Conservation (phyloP, 495 filamentous ascomycete genomes). For the Penicillium desertorum region DNA sequence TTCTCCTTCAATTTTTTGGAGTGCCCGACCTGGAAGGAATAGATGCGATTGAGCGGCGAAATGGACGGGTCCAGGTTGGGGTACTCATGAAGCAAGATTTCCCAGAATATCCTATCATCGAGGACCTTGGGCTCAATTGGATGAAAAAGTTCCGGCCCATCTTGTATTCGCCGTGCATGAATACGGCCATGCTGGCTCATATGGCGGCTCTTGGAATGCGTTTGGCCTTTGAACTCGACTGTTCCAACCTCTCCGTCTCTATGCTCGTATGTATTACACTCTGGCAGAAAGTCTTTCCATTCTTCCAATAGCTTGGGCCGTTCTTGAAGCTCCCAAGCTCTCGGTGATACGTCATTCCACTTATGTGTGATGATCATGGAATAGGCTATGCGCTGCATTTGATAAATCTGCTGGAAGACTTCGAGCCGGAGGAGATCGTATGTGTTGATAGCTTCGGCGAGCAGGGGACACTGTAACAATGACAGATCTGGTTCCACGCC, state of each 20-base stretch:
- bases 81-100: slow-evolving; percentile 5
- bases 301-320: slow-evolving; percentile 48
- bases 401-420: slow-evolving; percentile 34
- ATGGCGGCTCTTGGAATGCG: slow-evolving; percentile 4
- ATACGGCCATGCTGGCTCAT: background rate
- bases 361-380: slow-evolving; percentile 1
- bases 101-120: slow-evolving; percentile 16
- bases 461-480: slow-evolving; percentile 26
- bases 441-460: slow-evolving; percentile 38
- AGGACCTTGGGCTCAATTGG: background rate
- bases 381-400: slow-evolving; percentile 17
- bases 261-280: slow-evolving; percentile 24
- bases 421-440: slow-evolving; percentile 40
- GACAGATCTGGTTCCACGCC: slow-evolving; percentile 5
- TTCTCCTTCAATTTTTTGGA: slow-evolving; percentile 10
- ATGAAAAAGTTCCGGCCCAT: slow-evolving; percentile 9
- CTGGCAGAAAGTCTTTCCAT: slow-evolving; percentile 51
- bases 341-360: slow-evolving; percentile 25
- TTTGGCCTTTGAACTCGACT: slow-evolving; percentile 16
- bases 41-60: slow-evolving; percentile 27
- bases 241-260: slow-evolving; percentile 1
- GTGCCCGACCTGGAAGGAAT: slow-evolving; percentile 14
- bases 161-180: slow-evolving; percentile 13
- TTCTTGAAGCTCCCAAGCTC: slow-evolving; percentile 31
- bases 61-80: slow-evolving; percentile 18